Evolutionary conservation across 257 asterid species (phyloP), one percentile per base, ranked within the genome.

Genomic region (Nicotiana knightiana): DNA sequence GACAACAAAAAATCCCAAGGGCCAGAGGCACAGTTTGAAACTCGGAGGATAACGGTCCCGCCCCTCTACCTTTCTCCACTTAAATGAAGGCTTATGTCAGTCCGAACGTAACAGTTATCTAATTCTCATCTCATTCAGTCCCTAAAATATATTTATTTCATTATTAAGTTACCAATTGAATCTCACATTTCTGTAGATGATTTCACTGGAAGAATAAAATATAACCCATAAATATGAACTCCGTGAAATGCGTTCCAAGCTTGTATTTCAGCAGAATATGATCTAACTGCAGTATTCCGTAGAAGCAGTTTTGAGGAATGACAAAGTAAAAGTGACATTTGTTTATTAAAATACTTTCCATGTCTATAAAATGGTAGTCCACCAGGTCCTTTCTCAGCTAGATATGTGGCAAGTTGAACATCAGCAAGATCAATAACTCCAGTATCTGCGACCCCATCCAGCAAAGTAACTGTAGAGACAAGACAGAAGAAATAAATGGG

Each of bases 341-440:
- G 12, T 57, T 76, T 48, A 59, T 58, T 70, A 43, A 39, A 48
- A 66, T 46, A 75, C 96, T 91, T 81, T 93, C 99, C 98, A 66
- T 82, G 89, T 87, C 94, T 89, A 82, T 93, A 94, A 89, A 89
- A 91, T 81, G 96, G 98, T 48, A 86, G 94, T 53, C 97, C 98
- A 80, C 83, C 90, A 71, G 97, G 81, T 89, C 88, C 94, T 90
- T 88, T 96, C 91, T 96, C 98, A 51, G 98, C 97, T 35, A 96
- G 88, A 85, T 91, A 87, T 76, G 85, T 82, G 73, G 90, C 89
- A 86, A 96, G 98, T 81, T 90, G 87, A 80, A 83, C 89, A 85
- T 96, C 97, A 85, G 91, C 95, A 87, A 96, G 90, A 84, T 96
- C 98, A 86, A 93, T 93, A 80, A 88, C 82, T 85, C 97, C 98